Evolutionary conservation across 2,329 filamentous ascomycete species (phyloP), one percentile per base, ranked within the genome.

Genomic region (Aspergillus brasiliensis): DNA sequence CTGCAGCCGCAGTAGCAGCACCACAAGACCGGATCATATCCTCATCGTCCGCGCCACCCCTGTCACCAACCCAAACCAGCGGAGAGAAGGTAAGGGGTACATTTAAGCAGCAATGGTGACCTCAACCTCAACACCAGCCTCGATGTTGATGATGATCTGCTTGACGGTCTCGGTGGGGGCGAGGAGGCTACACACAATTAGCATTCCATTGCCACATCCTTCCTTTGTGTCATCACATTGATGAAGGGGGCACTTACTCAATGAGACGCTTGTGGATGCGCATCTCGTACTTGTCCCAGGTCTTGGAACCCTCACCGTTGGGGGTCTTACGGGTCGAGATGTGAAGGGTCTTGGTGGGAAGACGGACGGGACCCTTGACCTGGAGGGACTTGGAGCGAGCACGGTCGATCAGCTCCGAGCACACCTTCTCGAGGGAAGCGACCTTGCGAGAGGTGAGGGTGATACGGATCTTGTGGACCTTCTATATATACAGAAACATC

Each of bases 261-360:
- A 97, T 97, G 78, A 97, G 86, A 74, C 93, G 91, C 90, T 97
- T 97, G 88, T 97, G 92, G 81, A 97, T 96, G 84, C 94, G 90
- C 92, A 99, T 96, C 90, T 99, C 94, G 83, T 86, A 99, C 82
- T 86, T 89, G 81, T 98, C 95, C 95, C 95, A 99, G 78, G 95
- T 99, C 92, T 99, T 99, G 83, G 91, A 96, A 84, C 95, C 95
- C 88, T 99, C 95, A 91, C 95, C 95, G 84, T 91, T 95, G 81
- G 95, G 95, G 69, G 95, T 98, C 91, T 99, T 99, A 78, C 95
- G 91, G 86, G 95, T 97, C 80, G 91, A 92, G 86, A 97, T 88
- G 87, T 95, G 92, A 77, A 98, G 88, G 80, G 88, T 91, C 90
- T 97, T 97, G 85, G 93, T 97, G 75, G 95, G 92, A 76, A 97